Evolutionary conservation across 1,284 basidiomycete genomes (phyloP), one percentile per base, ranked within the genome.

Genomic region (Crucibulum parvulum): DNA sequence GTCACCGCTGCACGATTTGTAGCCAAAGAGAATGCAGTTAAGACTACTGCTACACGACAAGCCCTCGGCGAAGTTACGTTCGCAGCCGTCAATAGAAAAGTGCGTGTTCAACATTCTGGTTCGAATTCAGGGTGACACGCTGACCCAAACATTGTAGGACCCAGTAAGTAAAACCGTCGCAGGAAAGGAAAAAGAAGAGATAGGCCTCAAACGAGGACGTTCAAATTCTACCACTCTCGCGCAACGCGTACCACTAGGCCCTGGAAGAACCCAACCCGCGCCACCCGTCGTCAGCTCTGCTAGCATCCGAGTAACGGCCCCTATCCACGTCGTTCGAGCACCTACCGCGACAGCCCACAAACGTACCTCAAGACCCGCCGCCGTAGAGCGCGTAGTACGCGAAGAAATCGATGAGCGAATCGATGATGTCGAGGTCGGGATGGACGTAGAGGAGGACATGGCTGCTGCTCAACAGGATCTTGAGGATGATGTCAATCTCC

Each of bases 51-150:
- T 47, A 80, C 84, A 66, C 85, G 90, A 66, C 80, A 86, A 36
- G 90, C 86, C 55, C 83, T 93, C 56, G 84, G 85, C 62, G 91
- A 93, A 77, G 89, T 93, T 62, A 89, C 88, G 18, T 84, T 82
- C 37, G 82, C 81, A 56, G 87, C 90, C 60, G 85, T 92, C 55
- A 93, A 92, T 74, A 86, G 88, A 72, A 92, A 89, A 80, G 91
- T 89, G 72, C 66, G 83, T 79, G 8, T 41, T 43, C 38, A 38
- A 48, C 43, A 11, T 48, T 47, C 5, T 16, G n/a, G n/a, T 55
- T 41, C 36, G 39, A 36, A 53, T 57, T 57, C 55, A 62, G 57
- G 63, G 55, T 55, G 47, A 13, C 24, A 11, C 13, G 11, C 39
- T 43, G 39, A 35, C 54, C 24, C 24, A 24, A 41, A 37, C 57